Percentiles rank a stretch among this genome's conserved stretches.
phyloP scores from a whole-genome alignment of 2,329 filamentous ascomycete genomes.

The Fusarium palustre region DNA sequence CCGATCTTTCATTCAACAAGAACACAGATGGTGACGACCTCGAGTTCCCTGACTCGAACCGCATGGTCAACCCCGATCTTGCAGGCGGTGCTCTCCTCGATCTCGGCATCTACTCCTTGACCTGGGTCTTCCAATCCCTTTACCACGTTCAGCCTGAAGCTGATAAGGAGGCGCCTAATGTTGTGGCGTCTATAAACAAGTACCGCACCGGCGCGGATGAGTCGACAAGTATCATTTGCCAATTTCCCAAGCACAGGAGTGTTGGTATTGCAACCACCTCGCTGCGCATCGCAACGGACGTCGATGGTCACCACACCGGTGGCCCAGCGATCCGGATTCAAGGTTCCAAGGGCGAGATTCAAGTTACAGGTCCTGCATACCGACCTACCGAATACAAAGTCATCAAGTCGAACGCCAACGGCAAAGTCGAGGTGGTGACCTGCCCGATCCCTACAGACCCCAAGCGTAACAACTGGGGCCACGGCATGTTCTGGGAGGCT shows the following conservation, averaged over 20 bases:
- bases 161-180: conserved; percentile 74
- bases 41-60: conserved; percentile 70
- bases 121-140: conserved; percentile 90
- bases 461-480: conserved; percentile 66
- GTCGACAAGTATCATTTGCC: conserved; percentile 79
- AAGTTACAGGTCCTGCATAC: conserved; percentile 79
- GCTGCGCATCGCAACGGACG: conserved; percentile 71
- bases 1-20: conserved; percentile 71
- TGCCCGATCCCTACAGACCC: conserved; percentile 65
- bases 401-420: conserved; percentile 64
- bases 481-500: conserved; percentile 92
- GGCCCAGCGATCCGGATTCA: conserved; percentile 82
- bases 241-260: conserved; percentile 75
- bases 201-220: conserved; percentile 82
- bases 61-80: conserved; percentile 85
- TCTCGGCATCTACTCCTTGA: conserved; percentile 87
- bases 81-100: conserved; percentile 87
- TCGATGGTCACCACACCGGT: conserved; percentile 68
- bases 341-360: conserved; percentile 83
- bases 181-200: conserved; percentile 76
- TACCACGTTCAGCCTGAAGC: conserved; percentile 81
- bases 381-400: conserved; percentile 74
- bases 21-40: conserved; percentile 67
- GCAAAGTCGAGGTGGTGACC: conserved; percentile 63
- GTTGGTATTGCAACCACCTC: conserved; percentile 79